A percentile compares a stretch with the other conserved stretches of the same genome.
Evolutionary conservation across 352 stramenopile genomes (phyloP).

Genomic region (Phytophthora pini): DNA sequence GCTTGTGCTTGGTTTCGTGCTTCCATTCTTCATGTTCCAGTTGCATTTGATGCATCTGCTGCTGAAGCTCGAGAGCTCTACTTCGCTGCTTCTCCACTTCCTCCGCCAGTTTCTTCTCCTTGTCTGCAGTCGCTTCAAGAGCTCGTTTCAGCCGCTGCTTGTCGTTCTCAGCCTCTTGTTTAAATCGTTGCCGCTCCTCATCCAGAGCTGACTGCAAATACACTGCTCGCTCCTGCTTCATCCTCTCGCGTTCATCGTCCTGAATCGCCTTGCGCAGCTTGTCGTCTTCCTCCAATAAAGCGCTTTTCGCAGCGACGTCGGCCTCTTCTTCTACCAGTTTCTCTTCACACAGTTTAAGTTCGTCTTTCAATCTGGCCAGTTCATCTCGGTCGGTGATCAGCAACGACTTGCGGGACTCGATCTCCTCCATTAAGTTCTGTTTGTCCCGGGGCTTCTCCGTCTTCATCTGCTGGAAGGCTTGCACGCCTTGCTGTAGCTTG

Average conservation of each 20-base stretch:
- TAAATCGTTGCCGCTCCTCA: constrained; percentile 64
- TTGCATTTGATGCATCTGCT: constrained; percentile 65
- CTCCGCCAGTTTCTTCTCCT: constrained; percentile 80
- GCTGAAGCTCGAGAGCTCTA: constrained; percentile 54
- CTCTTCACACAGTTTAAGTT: constrained; percentile 67
- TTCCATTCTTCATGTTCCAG: constrained; percentile 69
- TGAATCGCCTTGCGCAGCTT: constrained; percentile 79
- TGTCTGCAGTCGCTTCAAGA: constrained; percentile 63
- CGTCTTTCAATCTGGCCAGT: constrained; percentile 61
- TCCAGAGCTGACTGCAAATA: constrained; percentile 72
- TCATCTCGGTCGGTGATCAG: constrained; percentile 72
- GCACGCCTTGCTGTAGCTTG: constrained; percentile 78
- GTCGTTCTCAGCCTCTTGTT: constrained; percentile 64
- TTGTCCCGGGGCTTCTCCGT: constrained; percentile 53
- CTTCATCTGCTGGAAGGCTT: constrained; percentile 71
- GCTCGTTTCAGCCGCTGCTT: constrained; percentile 57
- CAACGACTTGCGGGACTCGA: constrained; percentile 62
- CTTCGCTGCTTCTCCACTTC: constrained; percentile 72
- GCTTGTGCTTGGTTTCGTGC: constrained; percentile 45
- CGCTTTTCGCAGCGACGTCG: constrained; percentile 73
- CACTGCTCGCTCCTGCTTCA: constrained; percentile 69
- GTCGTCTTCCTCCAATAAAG: constrained; percentile 81
- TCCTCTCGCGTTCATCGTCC: constrained; percentile 84
- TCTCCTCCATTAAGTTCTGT: constrained; percentile 65
- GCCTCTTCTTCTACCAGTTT: constrained; percentile 77